These are phyloP conservation scores for Tricholoma matsutake DNA, from an alignment of 768 basidiomycete species.

Conservation along the genomic window DNA sequence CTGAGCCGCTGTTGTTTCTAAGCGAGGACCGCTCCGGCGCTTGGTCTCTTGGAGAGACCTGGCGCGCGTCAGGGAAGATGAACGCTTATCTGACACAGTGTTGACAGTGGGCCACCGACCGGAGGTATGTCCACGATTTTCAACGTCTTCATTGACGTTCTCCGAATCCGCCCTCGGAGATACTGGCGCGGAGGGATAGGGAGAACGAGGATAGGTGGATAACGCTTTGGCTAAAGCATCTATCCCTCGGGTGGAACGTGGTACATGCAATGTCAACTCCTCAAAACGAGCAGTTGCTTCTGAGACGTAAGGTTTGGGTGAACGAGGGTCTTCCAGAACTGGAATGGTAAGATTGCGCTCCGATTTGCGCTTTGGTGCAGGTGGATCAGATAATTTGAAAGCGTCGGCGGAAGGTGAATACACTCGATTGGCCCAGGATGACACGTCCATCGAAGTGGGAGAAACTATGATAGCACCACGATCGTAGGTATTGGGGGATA, in stretches of 20 bases:
- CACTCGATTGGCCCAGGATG: constrained; percentile 51
- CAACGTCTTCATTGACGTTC: constrained; percentile 13
- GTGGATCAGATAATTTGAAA: constrained; percentile 34
- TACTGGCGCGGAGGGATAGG: constrained; percentile 29
- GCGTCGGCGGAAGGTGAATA: constrained; percentile 31
- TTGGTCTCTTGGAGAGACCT: constrained; percentile 18
- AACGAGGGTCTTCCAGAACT: constrained; percentile 37
- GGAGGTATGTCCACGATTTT: constrained; percentile 6
- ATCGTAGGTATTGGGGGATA: constrained; percentile 61
- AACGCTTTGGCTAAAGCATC: constrained; percentile 27
- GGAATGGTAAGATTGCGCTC: constrained; percentile 11
- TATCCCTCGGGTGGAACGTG: constrained; percentile 14
- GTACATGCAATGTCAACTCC: constrained; percentile 11
- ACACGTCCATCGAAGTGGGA: constrained; percentile 53
- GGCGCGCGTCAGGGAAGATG: constrained; percentile 11
- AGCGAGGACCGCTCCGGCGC: constrained; percentile 9
- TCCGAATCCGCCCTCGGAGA: constrained; percentile 8
- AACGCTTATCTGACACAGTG: constrained; percentile 1
- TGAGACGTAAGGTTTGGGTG: constrained; percentile 29
- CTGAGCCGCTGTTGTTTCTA: constrained; percentile 27
- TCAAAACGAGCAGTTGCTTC: constrained; percentile 11
- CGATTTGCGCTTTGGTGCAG: constrained; percentile 16
- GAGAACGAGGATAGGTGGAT: constrained; percentile 38
- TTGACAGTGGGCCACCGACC: constrained; percentile 4
- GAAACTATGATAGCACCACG: constrained; percentile 59